A percentile compares a stretch with the other conserved stretches of the same genome.
These are phyloP conservation scores for Vitis rotundifolia DNA, from an alignment of 164 flowering plant species.

Conservation along the genomic window DNA sequence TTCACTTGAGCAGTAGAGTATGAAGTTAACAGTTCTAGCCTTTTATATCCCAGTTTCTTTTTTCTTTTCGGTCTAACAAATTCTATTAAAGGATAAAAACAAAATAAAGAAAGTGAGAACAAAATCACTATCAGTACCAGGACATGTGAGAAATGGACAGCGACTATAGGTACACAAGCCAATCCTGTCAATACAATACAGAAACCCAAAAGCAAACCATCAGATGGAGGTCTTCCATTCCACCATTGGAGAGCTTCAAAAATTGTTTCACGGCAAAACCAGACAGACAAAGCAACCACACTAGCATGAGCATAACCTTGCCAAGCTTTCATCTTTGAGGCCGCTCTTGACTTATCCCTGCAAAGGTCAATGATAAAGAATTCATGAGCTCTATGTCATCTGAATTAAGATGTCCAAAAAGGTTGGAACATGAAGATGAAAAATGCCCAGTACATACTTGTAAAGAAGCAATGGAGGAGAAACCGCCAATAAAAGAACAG, in stretches of 20 bases:
- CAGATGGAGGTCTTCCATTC: constrained; percentile 93
- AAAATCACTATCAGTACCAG: constrained; percentile 52
- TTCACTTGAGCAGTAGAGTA: too few relatives aligned
- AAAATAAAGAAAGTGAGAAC: background rate
- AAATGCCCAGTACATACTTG: constrained; percentile 50
- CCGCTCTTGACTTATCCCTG: constrained; percentile 78
- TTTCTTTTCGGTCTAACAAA: background rate
- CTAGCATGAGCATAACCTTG: constrained; percentile 90
- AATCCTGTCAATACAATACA: constrained; percentile 74
- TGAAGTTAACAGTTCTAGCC: too few relatives aligned
- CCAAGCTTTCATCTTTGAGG: constrained; percentile 87
- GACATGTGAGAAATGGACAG: constrained; percentile 89
- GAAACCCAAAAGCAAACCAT: constrained; percentile 84
- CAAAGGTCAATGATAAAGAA: constrained; percentile 15
- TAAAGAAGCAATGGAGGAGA: constrained; percentile 97
- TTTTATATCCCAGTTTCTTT: too few relatives aligned
- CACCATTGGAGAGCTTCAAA: constrained; percentile 98
- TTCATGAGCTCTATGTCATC: background rate
- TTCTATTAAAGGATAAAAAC: background rate
- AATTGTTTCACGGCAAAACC: constrained; percentile 92
- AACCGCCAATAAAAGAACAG: constrained; percentile 78
- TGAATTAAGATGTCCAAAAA: background rate
- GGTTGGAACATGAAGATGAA: background rate
- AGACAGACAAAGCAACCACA: constrained; percentile 80
- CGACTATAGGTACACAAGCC: constrained; percentile 91